Base-by-base conservation (phyloP, 1,284 basidiomycete species). In the Takashimella koratensis region DNA sequence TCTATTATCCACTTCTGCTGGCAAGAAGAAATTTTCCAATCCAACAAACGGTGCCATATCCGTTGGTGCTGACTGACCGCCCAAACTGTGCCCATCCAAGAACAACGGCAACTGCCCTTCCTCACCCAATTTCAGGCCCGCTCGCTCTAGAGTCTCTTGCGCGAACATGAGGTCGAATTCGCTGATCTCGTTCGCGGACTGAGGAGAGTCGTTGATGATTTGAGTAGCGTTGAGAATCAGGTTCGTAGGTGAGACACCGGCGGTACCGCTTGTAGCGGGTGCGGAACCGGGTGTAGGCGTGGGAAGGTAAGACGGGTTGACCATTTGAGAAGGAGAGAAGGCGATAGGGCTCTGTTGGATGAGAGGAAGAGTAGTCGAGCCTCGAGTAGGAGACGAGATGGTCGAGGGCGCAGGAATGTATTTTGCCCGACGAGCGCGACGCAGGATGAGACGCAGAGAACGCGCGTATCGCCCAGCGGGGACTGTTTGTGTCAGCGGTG, bases 401-500 rank as follows among this genome's bases (percentile, higher is more conserved):
- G 62, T 57, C 3, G 73, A 75, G 3, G 74, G 59, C 1, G 75
- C 75, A 1, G 76, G 77, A n/a, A 79, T 75, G 51, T 76, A 70
- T 63, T 84, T 85, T 54, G 85, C 83, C 58, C 84, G 86, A 64
- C 84, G 82, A 24, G 86, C 85, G 57, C 86, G 82, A 66, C 90
- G 89, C 49, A 94, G 73, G 84, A 94, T 94, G 24, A 93, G 76
- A 59, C 90, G 86, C 19, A 95, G 79, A 2, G 89, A 93, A 48
- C 90, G 76, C 11, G 90, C 90, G 65, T 94, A 95, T 52, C 91
- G 84, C 63, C 88, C 89, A 13, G 89, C 90, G 19, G 91, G 90
- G 58, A 92, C 90, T 90, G 65, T 4, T 5, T n/a, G n/a, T n/a
- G n/a, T n/a, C n/a, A n/a, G n/a, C n/a, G n/a, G n/a, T n/a, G n/a